Evolutionary conservation across 2,329 filamentous ascomycete genomes (phyloP).

Genomic region (Sporothrix dimorphospora): DNA sequence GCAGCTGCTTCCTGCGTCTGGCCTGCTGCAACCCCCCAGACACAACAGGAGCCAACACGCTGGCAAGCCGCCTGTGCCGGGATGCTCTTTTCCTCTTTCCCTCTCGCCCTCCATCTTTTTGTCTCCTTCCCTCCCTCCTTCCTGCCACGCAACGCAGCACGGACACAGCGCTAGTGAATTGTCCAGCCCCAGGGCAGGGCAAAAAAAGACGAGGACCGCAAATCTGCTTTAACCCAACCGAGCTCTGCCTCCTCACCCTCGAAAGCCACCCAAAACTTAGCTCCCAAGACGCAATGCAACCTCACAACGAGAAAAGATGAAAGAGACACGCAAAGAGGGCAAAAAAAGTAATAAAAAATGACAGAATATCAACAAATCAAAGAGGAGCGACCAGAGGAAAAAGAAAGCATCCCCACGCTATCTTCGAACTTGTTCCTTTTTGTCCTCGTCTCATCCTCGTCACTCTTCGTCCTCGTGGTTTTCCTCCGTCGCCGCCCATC

Average conservation of each 20-base stretch:
- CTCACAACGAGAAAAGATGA: not conserved
- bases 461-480: not conserved
- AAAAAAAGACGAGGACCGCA: too few species aligned
- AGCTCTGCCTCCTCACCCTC: not conserved
- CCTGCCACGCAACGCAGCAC: slow-evolving; percentile 17
- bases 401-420: slow-evolving; percentile 23
- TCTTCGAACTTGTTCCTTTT: not conserved
- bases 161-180: slow-evolving; percentile 17
- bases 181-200: not conserved
- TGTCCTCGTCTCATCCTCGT: not conserved
- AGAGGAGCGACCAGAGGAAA: not conserved
- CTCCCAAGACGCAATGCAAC: slow-evolving; percentile 17
- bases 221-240: not conserved
- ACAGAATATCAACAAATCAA: not conserved
- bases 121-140: not conserved
- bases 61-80: not conserved
- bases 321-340: not conserved
- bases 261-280: slow-evolving; percentile 3
- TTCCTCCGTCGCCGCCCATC: not conserved
- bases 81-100: not conserved
- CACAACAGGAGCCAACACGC: slow-evolving; percentile 4
- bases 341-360: slow-evolving; percentile 9
- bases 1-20: slow-evolving; percentile 8
- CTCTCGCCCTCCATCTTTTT: not conserved
- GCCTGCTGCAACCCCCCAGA: not conserved